A percentile compares a stretch with the other conserved stretches of the same genome.
These are phyloP conservation scores for Gymnopilus junonius DNA, from an alignment of 768 basidiomycete genomes.

Conservation along the genomic window DNA sequence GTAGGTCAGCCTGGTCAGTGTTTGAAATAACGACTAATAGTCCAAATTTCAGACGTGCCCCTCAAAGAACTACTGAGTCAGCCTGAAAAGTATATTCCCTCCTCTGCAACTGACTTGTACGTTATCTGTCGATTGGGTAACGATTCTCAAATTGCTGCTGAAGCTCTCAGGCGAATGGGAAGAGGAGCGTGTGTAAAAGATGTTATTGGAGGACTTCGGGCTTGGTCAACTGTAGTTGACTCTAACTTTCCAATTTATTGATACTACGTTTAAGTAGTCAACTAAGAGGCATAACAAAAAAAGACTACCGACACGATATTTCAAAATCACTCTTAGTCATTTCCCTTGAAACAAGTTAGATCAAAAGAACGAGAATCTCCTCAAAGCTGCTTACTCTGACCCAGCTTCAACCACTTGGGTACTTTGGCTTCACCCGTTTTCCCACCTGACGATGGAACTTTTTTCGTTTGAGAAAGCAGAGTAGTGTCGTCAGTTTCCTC, in stretches of 20 bases:
- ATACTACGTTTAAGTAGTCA: constrained; percentile 15
- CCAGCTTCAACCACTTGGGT: constrained; percentile 82
- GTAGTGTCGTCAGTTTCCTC: constrained; percentile 1
- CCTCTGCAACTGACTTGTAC: constrained; percentile 40
- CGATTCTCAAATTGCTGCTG: constrained; percentile 88
- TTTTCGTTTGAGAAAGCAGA: constrained; percentile 1
- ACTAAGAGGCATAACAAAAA: not conserved
- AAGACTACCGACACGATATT: not conserved
- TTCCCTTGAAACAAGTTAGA: constrained; percentile 12
- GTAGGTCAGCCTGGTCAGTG: constrained; percentile 47
- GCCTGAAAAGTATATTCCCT: constrained; percentile 51
- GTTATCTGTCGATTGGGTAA: constrained; percentile 90
- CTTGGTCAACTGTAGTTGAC: constrained; percentile 82
- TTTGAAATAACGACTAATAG: not conserved
- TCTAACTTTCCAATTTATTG: constrained; percentile 81
- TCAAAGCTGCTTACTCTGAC: constrained; percentile 45
- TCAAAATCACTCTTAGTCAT: constrained; percentile 1
- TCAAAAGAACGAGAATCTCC: not conserved
- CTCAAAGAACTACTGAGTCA: constrained; percentile 64
- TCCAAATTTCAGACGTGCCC: constrained; percentile 65
- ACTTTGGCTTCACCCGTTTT: constrained; percentile 54
- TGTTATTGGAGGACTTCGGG: constrained; percentile 79
- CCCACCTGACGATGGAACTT: constrained; percentile 2
- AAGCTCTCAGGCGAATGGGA: constrained; percentile 51
- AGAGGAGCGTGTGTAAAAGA: constrained; percentile 52